phyloP scores from a whole-genome alignment of 257 asterid species.

The Pogostemon cablin region DNA sequence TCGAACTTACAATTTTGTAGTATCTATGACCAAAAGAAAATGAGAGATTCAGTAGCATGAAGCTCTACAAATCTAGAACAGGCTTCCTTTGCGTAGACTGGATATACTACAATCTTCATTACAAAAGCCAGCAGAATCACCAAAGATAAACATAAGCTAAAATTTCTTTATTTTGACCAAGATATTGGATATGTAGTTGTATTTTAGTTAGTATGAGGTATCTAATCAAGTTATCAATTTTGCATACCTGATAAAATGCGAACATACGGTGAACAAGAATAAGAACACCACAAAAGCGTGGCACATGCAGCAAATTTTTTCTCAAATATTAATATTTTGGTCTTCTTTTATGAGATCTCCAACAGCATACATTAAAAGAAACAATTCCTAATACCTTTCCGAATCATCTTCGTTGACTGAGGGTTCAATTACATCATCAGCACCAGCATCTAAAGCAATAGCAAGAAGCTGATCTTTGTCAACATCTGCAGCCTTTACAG shows the following conservation, averaged over 20 bases:
- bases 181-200: not conserved
- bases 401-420: constrained; percentile 57
- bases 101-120: too few species aligned
- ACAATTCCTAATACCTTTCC: constrained; percentile 52
- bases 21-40: constrained; percentile 41
- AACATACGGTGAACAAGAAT: not conserved
- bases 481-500: constrained; percentile 60
- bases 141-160: not conserved
- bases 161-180: not conserved
- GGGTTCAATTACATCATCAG: constrained; percentile 88
- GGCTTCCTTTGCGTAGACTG: too few species aligned
- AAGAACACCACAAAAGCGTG: not conserved
- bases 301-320: not conserved
- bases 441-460: constrained; percentile 89
- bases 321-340: not conserved
- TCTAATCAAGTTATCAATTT: not conserved
- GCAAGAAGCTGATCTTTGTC: constrained; percentile 74
- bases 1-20: constrained; percentile 69
- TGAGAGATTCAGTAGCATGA: constrained; percentile 11
- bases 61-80: not conserved
- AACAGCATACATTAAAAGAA: constrained; percentile 2
- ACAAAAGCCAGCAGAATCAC: too few species aligned
- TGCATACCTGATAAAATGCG: not conserved
- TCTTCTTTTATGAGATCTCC: not conserved
- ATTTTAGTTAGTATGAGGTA: not conserved